Base-by-base conservation (phyloP, 116 monocot genomes). In the Zostera marina region DNA sequence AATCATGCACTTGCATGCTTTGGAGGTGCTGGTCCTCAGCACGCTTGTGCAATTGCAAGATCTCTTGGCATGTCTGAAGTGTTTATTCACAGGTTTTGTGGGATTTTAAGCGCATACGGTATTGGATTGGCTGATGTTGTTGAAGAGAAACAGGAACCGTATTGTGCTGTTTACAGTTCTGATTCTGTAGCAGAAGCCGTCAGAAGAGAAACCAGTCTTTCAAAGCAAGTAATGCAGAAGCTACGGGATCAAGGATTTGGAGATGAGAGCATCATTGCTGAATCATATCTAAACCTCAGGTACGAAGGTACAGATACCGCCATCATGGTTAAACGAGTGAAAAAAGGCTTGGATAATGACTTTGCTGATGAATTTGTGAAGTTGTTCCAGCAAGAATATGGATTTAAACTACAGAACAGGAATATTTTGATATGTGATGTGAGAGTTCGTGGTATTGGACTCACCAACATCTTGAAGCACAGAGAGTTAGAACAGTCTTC, bases 41-140 rank as follows among this genome's bases (percentile, higher is more conserved):
- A 96, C 63, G 89, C 96, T 20, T 96, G 96, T 61, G 72, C 88
- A 23, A 82, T 89, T 42, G 96, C 96, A n/a, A 75, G 85, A 60
- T 80, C 85, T 17, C 59, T 96, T 40, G 89, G 89, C 48, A 96
- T 96, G 89, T 79, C 81, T n/a, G 85, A 85, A 62, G 89, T 96
- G 46, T 59, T 89, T 19, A 76, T 96, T 42, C 89, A 96, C 61
- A 53, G 89, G 13, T 96, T 73, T 68, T 96, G 96, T 70, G 96
- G 96, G 24, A 96, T 96, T 54, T 74, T 96, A 58, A 96, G 96
- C 62, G 96, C 96, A 47, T 96, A 89, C 73, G 96, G 96, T 9
- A 96, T 89, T 89, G 96, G 89, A 52, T 63, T 96, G 53, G 89
- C 96, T 59, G 85, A 96, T 82, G 96, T 96, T 52, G 76, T 85